Evolutionary conservation across 306 rosid genomes (phyloP), one percentile per base, ranked within the genome.

Genomic region (Albizia julibrissin): DNA sequence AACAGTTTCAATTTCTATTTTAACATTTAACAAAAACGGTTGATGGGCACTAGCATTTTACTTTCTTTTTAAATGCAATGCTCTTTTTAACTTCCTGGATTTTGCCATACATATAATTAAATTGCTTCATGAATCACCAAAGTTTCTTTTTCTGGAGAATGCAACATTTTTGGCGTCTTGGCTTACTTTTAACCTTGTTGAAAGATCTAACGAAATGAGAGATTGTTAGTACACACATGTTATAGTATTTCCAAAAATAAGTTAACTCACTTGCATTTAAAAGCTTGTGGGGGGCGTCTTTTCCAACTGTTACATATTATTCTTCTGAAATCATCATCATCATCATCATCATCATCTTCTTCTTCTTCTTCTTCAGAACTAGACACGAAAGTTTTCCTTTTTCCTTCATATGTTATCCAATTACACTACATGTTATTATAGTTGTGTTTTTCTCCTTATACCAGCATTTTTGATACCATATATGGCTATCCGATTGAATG

Each of bases 381-480:
- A 24, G 7, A 59, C 13, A 1, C 8, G 26, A 24, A 22, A 8
- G 4, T 59, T 24, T 59, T 62, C 27, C 65, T 8, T n/a, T 27
- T 18, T 52, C 27, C 68, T 69, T 69, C 5, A 24, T 68, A 42
- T 56, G 54, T 37, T 7, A 64, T 79, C 59, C 13, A 49, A 24
- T 81, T 64, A 52, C 74, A 58, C 76, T 46, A 69, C 42, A 6
- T 66, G 59, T 72, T 46, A 37, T 62, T 26, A 37, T 78, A 52
- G 42, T 66, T 27, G 65, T 65, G 62, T 82, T 27, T 66, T 21
- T 76, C 44, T 3, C 27, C 65, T 85, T 74, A 24, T 86, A 76
- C 76, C 92, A 93, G 98, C 97, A 75, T 91, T 95, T 87, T 84
- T 95, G 81, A 93, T 95, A 86, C 97, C 98, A 34, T 95, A 95